phyloP scores from a whole-genome alignment of 345 rosid species.

The Angophora floribunda region DNA sequence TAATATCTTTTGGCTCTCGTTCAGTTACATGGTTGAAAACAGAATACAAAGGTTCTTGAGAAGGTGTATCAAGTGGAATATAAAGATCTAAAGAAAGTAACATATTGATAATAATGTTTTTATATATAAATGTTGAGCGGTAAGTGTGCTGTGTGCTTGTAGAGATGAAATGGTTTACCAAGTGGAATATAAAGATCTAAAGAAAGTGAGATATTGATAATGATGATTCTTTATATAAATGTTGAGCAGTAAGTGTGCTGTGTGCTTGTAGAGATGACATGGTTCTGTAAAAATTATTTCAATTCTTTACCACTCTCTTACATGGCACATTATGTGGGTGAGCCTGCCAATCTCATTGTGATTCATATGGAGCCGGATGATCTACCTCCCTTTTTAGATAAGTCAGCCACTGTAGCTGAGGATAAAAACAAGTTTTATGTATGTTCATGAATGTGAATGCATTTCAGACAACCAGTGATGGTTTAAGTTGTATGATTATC shows the following conservation, averaged over 20 bases:
- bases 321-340: not conserved
- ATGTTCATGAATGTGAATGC: not conserved
- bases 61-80: not conserved
- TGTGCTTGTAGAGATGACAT: not conserved
- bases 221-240: not conserved
- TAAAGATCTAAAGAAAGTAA: not conserved
- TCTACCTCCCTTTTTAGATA: not conserved
- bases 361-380: not conserved
- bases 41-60: not conserved
- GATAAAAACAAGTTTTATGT: not conserved
- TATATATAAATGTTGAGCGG: not conserved
- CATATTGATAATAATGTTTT: not conserved
- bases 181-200: not conserved
- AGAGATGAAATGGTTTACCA: not conserved
- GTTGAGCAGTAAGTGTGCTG: not conserved
- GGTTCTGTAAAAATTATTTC: not conserved
- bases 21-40: not conserved
- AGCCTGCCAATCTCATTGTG: not conserved
- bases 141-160: not conserved
- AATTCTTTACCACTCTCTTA: not conserved
- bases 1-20: not conserved
- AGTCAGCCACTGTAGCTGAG: not conserved
- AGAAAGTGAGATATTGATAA: not conserved
- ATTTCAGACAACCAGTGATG: not conserved
- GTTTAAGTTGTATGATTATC: not conserved